A percentile compares a stretch with the other conserved stretches of the same genome.
Conservation (phyloP, 345 rosid genomes). For the Sisymbrium irio region DNA sequence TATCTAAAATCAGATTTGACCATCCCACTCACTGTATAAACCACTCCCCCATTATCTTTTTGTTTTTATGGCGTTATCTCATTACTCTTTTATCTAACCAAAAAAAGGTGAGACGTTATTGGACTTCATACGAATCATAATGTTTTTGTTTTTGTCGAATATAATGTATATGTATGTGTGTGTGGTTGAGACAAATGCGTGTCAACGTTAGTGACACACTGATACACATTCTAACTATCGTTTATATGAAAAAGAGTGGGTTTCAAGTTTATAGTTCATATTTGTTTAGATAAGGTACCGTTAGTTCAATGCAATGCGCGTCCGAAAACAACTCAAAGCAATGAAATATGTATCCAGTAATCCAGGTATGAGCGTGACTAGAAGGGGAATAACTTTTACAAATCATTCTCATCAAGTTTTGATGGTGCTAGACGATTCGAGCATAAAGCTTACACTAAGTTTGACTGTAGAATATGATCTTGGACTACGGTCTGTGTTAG, state of each 20-base stretch:
- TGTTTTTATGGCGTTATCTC: background rate
- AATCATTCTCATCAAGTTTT: background rate
- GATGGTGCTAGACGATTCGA: background rate
- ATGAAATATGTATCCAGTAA: background rate
- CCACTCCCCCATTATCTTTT: slow-evolving; percentile 22
- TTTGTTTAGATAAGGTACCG: slow-evolving; percentile 9
- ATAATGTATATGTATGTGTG: background rate
- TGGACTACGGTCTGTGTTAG: background rate
- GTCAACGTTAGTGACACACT: slow-evolving; percentile 1
- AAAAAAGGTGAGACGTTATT: background rate
- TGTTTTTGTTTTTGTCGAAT: background rate
- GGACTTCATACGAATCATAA: slow-evolving; percentile 12
- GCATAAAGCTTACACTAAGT: background rate
- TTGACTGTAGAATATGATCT: background rate
- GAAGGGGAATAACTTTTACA: background rate
- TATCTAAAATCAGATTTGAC: slow-evolving; percentile 33
- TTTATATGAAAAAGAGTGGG: background rate
- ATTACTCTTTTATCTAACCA: slow-evolving; percentile 6
- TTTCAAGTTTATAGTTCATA: background rate
- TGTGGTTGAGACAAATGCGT: slow-evolving; percentile 9
- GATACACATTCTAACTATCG: background rate
- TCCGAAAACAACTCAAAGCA: background rate
- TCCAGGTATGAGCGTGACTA: background rate
- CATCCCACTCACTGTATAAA: slow-evolving; percentile 29
- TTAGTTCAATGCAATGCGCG: slow-evolving; percentile 6